phyloP scores from a whole-genome alignment of 371 early-diverging fungal species.

The Cokeromyces recurvatus region DNA sequence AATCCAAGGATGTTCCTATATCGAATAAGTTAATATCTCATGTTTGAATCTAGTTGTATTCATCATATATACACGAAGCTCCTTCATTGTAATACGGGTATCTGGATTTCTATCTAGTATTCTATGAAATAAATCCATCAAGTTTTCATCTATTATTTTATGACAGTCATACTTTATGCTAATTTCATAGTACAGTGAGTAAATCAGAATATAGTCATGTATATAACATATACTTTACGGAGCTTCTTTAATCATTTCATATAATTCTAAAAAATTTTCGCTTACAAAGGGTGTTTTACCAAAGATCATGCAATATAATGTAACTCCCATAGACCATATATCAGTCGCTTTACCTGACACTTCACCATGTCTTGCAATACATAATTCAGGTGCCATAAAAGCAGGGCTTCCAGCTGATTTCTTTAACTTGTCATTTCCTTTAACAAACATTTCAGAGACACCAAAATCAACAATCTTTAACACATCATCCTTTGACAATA shows the following conservation, averaged over 20 bases:
- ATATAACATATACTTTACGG: no score
- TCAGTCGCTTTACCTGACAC: slow-evolving; percentile 84
- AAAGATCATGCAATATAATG: slow-evolving; percentile 87
- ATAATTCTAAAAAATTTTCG: slow-evolving; percentile 64
- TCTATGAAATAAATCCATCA: slow-evolving; percentile 60
- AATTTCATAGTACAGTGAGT: no score
- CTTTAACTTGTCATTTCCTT: slow-evolving; percentile 63
- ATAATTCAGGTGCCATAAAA: slow-evolving; percentile 40
- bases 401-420: slow-evolving; percentile 82
- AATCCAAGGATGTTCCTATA: slow-evolving; percentile 80
- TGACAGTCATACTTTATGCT: slow-evolving; percentile 10
- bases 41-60: neutral
- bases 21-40: neutral
- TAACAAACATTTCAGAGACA: slow-evolving; percentile 75
- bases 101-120: slow-evolving; percentile 82
- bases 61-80: slow-evolving; percentile 53
- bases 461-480: slow-evolving; percentile 99
- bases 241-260: slow-evolving; percentile 63
- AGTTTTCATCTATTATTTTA: slow-evolving; percentile 15
- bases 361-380: slow-evolving; percentile 38
- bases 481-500: slow-evolving; percentile 75
- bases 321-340: slow-evolving; percentile 99
- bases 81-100: slow-evolving; percentile 73
- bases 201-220: no score
- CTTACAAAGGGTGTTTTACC: slow-evolving; percentile 91